These are phyloP conservation scores for Mangifera indica DNA, from an alignment of 345 rosid genomes.

Conservation along the genomic window DNA sequence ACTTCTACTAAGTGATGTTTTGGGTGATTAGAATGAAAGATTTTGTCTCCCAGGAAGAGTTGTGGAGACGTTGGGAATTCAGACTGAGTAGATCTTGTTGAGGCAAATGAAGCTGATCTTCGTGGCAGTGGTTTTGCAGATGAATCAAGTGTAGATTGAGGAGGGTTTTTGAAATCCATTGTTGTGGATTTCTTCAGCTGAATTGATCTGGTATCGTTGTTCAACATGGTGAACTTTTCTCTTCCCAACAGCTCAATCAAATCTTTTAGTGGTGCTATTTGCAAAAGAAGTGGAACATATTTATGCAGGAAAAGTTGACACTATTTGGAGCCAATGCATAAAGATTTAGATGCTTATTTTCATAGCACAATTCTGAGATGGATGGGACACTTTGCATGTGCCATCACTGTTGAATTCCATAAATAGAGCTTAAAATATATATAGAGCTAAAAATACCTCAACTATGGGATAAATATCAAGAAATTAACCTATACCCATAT, in stretches of 20 bases:
- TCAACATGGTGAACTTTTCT: slow-evolving; percentile 1
- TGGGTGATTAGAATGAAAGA: slow-evolving; percentile 58
- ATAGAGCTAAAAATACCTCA: neutral
- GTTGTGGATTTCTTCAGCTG: slow-evolving; percentile 14
- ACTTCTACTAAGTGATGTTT: slow-evolving; percentile 51
- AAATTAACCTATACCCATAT: too few species aligned
- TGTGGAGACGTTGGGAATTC: slow-evolving; percentile 61
- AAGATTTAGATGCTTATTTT: slow-evolving; percentile 16
- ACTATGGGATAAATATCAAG: too few species aligned
- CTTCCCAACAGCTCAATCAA: too few species aligned
- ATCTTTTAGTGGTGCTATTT: slow-evolving; percentile 3
- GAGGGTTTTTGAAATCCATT: slow-evolving; percentile 14
- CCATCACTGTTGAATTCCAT: neutral
- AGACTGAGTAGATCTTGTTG: neutral
- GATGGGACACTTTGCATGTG: slow-evolving; percentile 14
- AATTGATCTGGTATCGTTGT: slow-evolving; percentile 21
- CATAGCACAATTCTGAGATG: neutral
- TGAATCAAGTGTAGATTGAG: neutral
- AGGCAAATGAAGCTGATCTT: neutral
- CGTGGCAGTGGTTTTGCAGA: slow-evolving; percentile 2
- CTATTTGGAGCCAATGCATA: slow-evolving; percentile 19
- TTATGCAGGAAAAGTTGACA: slow-evolving; percentile 30
- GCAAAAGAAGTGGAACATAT: slow-evolving; percentile 22
- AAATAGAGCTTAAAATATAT: too few species aligned
- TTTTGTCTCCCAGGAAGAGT: slow-evolving; percentile 45